Base-by-base conservation (phyloP, 179 eudicot species). In the Drosera spatulata region DNA sequence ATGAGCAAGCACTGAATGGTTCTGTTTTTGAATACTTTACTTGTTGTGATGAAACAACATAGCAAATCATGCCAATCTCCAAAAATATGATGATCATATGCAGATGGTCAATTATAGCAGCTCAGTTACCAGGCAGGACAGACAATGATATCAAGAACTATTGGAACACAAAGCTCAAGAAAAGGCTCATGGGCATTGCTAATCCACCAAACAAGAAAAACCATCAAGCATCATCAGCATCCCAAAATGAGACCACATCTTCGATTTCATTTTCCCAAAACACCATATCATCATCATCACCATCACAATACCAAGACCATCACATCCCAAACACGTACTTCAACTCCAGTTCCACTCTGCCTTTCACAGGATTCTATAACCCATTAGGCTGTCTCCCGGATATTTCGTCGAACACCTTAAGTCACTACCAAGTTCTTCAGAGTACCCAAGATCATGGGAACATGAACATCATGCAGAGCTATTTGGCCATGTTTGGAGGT, bases 131-230 rank as follows among this genome's bases (percentile, higher is more conserved):
- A 51, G 80, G 80, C 60, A 76, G 80, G 48, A 76, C 80, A 46
- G 80, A 76, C 59, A 76, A 76, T 53, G 80, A 76, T 61, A 72
- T 76, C 64, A 76, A 76, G 60, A 76, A 76, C 60, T 76, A 76
- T 48, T 76, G 80, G 80, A 76, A 76, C 71, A 73, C 80, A 0
- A 76, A 76, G 67, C 80, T 76, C 13, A 76, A 76, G 72, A 76
- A 76, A 74, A 73, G 73, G 51, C 72, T 76, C 55, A 69, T 76
- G 62, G 66, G 39, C 45, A 50, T 15, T 54, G 10, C 57, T 4
- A 55, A 56, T 55, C 58, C 58, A 38, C 10, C 15, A 60, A 44
- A 12, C 56, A 63, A 39, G 50, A 64, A 52, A 58, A 37, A 6
- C 62, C 39, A 55, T 55, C 39, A 15, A 37, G 39, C 40, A 14